These are phyloP conservation scores for Didymella exigua DNA, from an alignment of 2,329 filamentous ascomycete genomes.

Conservation along the genomic window DNA sequence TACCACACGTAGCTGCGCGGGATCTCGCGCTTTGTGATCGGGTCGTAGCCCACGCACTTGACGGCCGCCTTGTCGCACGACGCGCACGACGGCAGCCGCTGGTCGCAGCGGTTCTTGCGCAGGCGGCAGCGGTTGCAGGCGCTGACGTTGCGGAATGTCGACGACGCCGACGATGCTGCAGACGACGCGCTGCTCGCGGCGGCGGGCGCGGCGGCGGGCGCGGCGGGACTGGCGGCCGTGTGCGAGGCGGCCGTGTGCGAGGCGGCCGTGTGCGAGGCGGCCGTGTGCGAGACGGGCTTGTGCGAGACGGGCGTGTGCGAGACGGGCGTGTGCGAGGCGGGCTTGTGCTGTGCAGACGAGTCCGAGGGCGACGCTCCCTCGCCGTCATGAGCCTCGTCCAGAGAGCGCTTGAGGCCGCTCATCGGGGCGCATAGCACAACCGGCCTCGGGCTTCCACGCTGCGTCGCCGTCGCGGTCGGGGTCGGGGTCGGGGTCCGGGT, in stretches of 20 bases:
- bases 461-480: neutral
- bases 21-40: conserved; percentile 94
- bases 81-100: conserved; percentile 86
- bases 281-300: conserved; percentile 31
- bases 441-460: conserved; percentile 10
- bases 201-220: conserved; percentile 20
- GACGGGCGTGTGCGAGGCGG: conserved; percentile 27
- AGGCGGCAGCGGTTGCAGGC: conserved; percentile 87
- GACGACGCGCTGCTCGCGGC: conserved; percentile 10
- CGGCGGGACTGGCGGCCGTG: conserved; percentile 41
- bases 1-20: conserved; percentile 94
- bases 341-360: conserved; percentile 30
- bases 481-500: neutral
- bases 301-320: conserved; percentile 31
- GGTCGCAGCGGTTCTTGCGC: conserved; percentile 94
- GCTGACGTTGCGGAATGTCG: conserved; percentile 67
- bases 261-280: conserved; percentile 30
- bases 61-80: conserved; percentile 93
- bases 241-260: conserved; percentile 31
- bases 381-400: conserved; percentile 46
- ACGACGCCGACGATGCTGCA: conserved; percentile 11
- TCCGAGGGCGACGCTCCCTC: conserved; percentile 39
- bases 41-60: conserved; percentile 92
- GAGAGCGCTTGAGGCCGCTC: conserved; percentile 48
- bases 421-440: conserved; percentile 47